phyloP scores from a whole-genome alignment of 108 stramenopile species.

The Schizochytrium sp. region DNA sequence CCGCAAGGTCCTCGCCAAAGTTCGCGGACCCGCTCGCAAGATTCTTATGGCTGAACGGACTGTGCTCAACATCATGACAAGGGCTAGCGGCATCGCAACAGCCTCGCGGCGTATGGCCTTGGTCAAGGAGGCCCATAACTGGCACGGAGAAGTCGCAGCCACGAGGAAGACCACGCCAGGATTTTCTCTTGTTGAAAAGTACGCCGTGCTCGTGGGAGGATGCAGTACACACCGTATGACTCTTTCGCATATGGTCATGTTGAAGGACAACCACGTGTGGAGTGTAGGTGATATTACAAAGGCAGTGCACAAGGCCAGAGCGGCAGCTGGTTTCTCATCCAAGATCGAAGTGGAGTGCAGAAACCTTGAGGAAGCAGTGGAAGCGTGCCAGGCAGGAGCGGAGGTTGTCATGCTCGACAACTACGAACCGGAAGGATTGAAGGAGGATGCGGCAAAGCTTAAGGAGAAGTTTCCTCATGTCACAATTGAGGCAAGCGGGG shows the following conservation, averaged over 20 bases:
- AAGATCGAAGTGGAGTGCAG: slow-evolving; percentile 99
- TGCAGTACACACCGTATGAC: slow-evolving; percentile 65
- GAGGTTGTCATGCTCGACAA: slow-evolving; percentile 99
- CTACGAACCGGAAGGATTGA: slow-evolving; percentile 83
- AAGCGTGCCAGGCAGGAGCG: slow-evolving; percentile 90
- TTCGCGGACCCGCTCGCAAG: slow-evolving; percentile 86
- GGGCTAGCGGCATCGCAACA: slow-evolving; percentile 96
- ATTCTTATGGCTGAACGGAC: slow-evolving; percentile 95
- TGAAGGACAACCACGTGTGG: slow-evolving; percentile 98
- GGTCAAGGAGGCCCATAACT: slow-evolving; percentile 75
- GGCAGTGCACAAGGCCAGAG: slow-evolving; percentile 86
- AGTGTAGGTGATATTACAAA: slow-evolving; percentile 85
- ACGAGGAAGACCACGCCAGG: slow-evolving; percentile 99
- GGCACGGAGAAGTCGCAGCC: slow-evolving; percentile 94
- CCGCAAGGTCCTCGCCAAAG: slow-evolving; percentile 87
- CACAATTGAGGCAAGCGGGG: slow-evolving; percentile 95
- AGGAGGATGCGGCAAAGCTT: slow-evolving; percentile 82
- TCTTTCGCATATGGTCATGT: slow-evolving; percentile 97
- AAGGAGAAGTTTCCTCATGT: slow-evolving; percentile 89
- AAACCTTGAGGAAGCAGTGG: slow-evolving; percentile 86
- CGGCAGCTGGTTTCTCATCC: slow-evolving; percentile 91
- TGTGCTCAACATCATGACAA: slow-evolving; percentile 90
- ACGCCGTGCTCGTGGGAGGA: slow-evolving; percentile 95
- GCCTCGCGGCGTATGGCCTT: slow-evolving; percentile 74
- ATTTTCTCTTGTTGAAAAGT: slow-evolving; percentile 97